Evolutionary conservation across 306 rosid species (phyloP), one percentile per base, ranked within the genome.

Genomic region (Rubus parviflorus): DNA sequence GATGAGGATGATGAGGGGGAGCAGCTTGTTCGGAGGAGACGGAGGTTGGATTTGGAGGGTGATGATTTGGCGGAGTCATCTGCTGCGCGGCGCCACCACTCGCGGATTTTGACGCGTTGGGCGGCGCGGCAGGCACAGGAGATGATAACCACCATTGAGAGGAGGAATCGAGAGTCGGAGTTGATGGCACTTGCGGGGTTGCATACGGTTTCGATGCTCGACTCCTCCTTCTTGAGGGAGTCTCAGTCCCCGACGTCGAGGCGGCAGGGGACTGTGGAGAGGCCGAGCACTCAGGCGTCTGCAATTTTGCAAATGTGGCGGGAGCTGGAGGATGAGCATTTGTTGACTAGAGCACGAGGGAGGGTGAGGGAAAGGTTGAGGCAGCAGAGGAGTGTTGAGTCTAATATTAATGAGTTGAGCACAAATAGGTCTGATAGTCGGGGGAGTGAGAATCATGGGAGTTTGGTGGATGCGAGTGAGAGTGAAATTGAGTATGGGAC

Each of bases 71-170:
- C 97, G 0, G 99, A 96, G 83, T 96, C 99, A 0, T 96, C 99
- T 0, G 99, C 97, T 54, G 93, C 93, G 5, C 86, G 93, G 30
- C 79, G 96, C 45, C 91, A 92, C 73, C 99, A 96, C 79, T 96
- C 99, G 0, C 84, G 96, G 75, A 89, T 92, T 85, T 84, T 96
- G 88, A 91, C 96, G 82, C 81, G 96, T 63, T 93, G 98, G 99
- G 99, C 99, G 75, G 99, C 98, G 1, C 86, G 91, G 70, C 99
- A 96, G 88, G 98, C 99, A 0, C 99, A 96, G 85, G 99, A 96
- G 86, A 96, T 96, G 99, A 96, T 96, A n/a, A 93, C 97, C 8
- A 91, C 99, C 0, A 96, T 96, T 73, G 99, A 96, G 85, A 92
- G 97, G 89, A 91, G 99, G 85, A 96, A 93, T 75, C 90, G 94